Percentiles rank a stretch among this genome's conserved stretches.
phyloP scores from a whole-genome alignment of 495 filamentous ascomycete genomes.

The Elasticomyces elasticus region DNA sequence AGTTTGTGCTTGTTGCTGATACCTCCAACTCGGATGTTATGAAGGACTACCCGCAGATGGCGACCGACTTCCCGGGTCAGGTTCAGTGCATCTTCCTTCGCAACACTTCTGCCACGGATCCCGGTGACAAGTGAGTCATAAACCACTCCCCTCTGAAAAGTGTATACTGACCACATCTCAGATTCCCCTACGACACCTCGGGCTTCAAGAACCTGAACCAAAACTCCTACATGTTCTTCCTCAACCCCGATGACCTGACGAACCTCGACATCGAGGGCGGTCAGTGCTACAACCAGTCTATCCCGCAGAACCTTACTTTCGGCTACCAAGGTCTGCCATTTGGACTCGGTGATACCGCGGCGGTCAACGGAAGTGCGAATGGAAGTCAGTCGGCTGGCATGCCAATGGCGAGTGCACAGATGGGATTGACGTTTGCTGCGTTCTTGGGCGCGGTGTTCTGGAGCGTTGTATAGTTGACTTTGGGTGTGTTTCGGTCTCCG shows the following conservation, averaged over 20 bases:
- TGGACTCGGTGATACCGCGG: neutral
- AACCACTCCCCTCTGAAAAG: neutral
- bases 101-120: slow-evolving; percentile 62
- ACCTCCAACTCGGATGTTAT: slow-evolving; percentile 72
- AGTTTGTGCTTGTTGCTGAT: slow-evolving; percentile 67
- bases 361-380: slow-evolving; percentile 9
- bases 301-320: slow-evolving; percentile 61
- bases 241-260: slow-evolving; percentile 55
- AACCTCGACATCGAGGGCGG: slow-evolving; percentile 60
- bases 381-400: neutral
- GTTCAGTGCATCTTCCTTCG: slow-evolving; percentile 72
- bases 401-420: neutral
- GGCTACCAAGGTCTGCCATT: slow-evolving; percentile 43
- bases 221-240: slow-evolving; percentile 69
- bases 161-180: neutral
- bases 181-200: slow-evolving; percentile 50
- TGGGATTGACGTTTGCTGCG: slow-evolving; percentile 7
- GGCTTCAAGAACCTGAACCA: slow-evolving; percentile 56
- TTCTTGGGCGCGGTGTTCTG: slow-evolving; percentile 11
- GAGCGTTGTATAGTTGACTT: slow-evolving; percentile 1
- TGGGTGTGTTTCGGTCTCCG: neutral
- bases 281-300: slow-evolving; percentile 53
- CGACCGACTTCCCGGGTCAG: slow-evolving; percentile 51
- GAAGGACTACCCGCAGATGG: slow-evolving; percentile 60
- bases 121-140: slow-evolving; percentile 40